Base-by-base conservation (phyloP, 768 basidiomycete genomes). In the Psilocybe cubensis region DNA sequence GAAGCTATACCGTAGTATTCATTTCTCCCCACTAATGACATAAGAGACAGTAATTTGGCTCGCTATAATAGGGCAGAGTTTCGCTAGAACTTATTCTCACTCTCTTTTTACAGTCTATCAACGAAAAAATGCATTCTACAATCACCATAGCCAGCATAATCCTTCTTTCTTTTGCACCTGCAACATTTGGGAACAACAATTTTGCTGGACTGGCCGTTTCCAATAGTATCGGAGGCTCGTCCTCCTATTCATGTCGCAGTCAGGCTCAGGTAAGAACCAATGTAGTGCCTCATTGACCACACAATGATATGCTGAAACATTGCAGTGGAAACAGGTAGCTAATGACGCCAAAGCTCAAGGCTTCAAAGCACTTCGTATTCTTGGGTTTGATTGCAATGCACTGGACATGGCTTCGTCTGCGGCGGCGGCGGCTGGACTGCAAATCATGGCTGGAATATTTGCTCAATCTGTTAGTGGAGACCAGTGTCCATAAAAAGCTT, bases 341-440 rank as follows among this genome's bases (percentile, higher is more conserved):
- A 67, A 56, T 12, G 63, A 70, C 28, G 73, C 75, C 3, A 69
- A 58, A 52, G 57, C 55, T 25, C 52, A 66, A 35, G 75, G 74
- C 2, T 76, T 76, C 63, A 61, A 56, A 8, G 61, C 75, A 6
- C 70, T 76, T 57, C 72, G 73, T 31, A 73, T 78, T 43, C 50
- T 69, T 9, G 75, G 73, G 14, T 75, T 78, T 54, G 75, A 78
- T 46, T 76, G 75, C 55, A 67, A 74, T 52, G 74, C 76, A 11
- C 61, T 78, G 8, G 71, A 72, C 28, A 38, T 68, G 50, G 74
- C 74, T 14, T 76, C 76, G 3, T 63, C 70, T 7, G 74, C 76
- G 1, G 72, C 74, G 17, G 72, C 72, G 1, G 58, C 68, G 0
- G 66, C 63, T 12, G 73, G 72, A 10, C 56, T 78, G 20, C 57